These are phyloP conservation scores for Zasmidium citrigriseum DNA, from an alignment of 2,329 filamentous ascomycete species.

Conservation along the genomic window DNA sequence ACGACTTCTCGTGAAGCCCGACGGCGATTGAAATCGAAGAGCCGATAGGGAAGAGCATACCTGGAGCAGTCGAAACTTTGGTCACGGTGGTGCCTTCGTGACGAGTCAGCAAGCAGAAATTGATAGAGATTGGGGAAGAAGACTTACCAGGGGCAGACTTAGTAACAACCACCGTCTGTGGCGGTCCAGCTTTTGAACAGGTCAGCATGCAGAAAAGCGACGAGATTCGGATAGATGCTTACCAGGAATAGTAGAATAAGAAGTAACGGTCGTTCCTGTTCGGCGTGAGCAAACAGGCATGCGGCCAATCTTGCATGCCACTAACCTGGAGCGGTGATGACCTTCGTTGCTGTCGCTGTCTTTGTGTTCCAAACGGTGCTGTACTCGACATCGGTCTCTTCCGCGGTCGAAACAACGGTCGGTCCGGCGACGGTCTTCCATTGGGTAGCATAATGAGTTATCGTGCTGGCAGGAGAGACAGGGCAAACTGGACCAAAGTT, in stretches of 20 bases:
- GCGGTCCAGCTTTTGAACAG: neutral
- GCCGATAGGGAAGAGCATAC: neutral
- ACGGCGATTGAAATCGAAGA: no score
- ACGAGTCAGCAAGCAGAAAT: no score
- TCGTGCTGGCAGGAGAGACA: neutral
- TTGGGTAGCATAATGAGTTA: constrained; percentile 2
- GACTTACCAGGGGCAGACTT: neutral
- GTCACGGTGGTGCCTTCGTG: neutral
- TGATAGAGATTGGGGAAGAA: no score
- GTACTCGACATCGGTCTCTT: constrained; percentile 1
- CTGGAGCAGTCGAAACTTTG: neutral
- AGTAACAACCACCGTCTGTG: neutral
- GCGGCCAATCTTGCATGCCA: neutral
- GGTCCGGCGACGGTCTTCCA: neutral
- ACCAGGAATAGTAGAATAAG: neutral
- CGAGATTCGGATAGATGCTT: no score
- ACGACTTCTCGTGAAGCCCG: no score
- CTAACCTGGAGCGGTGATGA: constrained; percentile 7
- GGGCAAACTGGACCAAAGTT: no score
- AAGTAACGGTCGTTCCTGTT: constrained; percentile 1
- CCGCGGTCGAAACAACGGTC: neutral
- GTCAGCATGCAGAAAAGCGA: no score
- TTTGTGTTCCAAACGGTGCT: neutral
- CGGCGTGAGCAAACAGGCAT: neutral
- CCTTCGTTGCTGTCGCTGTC: constrained; percentile 4